A percentile compares a stretch with the other conserved stretches of the same genome.
phyloP scores from a whole-genome alignment of 2,329 filamentous ascomycete genomes.

The Clonostachys sp. region DNA sequence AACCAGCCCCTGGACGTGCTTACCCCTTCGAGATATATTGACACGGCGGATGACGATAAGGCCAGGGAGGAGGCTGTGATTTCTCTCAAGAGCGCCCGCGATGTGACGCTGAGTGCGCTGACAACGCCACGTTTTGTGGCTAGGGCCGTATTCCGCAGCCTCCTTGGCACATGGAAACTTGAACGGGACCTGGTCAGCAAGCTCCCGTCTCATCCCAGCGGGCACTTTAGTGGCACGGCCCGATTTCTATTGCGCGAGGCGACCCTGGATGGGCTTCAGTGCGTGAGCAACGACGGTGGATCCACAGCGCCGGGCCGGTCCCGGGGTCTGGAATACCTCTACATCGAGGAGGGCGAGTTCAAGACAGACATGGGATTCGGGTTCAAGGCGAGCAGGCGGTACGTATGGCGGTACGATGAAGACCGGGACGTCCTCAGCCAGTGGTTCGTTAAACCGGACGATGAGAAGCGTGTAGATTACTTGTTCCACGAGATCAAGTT shows the following conservation, averaged over 20 bases:
- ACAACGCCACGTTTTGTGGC: conserved; percentile 49
- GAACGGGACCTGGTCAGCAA: conserved; percentile 50
- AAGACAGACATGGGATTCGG: conserved; percentile 47
- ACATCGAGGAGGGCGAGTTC: conserved; percentile 64
- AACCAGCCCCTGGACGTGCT: conserved; percentile 45
- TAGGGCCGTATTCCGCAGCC: conserved; percentile 62
- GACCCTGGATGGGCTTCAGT: conserved; percentile 46
- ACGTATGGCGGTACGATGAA: conserved; percentile 69
- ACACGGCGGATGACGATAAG: conserved; percentile 26
- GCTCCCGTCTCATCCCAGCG: conserved; percentile 55
- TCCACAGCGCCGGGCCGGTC: conserved; percentile 8
- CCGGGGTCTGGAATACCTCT: conserved; percentile 58
- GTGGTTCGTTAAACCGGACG: conserved; percentile 68
- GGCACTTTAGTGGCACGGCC: conserved; percentile 60
- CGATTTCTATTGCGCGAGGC: conserved; percentile 58
- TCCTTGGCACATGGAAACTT: conserved; percentile 67
- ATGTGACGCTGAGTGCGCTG: conserved; percentile 33
- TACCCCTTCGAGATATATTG: conserved; percentile 50
- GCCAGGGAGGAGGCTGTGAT: conserved; percentile 28
- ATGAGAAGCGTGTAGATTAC: conserved; percentile 60
- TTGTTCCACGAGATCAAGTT: conserved; percentile 74
- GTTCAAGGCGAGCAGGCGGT: conserved; percentile 60
- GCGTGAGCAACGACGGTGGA: conserved; percentile 12
- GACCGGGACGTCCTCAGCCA: conserved; percentile 56
- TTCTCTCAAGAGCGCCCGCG: conserved; percentile 41